These are phyloP conservation scores for Albatrellus ellisii DNA, from an alignment of 768 basidiomycete genomes.

Conservation along the genomic window DNA sequence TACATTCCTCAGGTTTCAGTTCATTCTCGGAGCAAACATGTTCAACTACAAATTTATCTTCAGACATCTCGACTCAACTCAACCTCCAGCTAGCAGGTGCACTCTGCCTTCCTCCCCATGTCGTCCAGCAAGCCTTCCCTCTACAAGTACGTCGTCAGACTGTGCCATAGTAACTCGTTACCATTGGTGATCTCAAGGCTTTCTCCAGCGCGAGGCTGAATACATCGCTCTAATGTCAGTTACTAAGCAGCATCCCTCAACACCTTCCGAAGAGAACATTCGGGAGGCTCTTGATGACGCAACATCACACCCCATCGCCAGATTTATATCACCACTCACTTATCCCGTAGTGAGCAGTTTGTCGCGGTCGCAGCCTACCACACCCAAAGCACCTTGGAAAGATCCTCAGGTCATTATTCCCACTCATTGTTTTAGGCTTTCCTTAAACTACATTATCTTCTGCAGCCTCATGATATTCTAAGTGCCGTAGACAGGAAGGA, in stretches of 20 bases:
- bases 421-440: neutral
- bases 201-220: conserved; percentile 61
- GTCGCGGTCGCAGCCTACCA: conserved; percentile 12
- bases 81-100: conserved; percentile 17
- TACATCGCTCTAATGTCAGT: conserved; percentile 42
- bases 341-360: conserved; percentile 11
- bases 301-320: conserved; percentile 20
- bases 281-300: conserved; percentile 11
- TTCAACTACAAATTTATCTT: conserved; percentile 10
- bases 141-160: conserved; percentile 32
- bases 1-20: neutral
- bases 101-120: conserved; percentile 38
- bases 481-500: conserved; percentile 80
- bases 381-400: conserved; percentile 10
- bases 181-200: conserved; percentile 32
- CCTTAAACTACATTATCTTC: neutral
- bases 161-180: conserved; percentile 1
- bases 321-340: conserved; percentile 7
- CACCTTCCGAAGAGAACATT: conserved; percentile 19
- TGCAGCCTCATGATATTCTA: conserved; percentile 59
- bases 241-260: conserved; percentile 27
- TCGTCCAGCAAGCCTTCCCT: conserved; percentile 58
- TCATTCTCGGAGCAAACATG: conserved; percentile 3
- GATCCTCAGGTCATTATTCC: conserved; percentile 9
- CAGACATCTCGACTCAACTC: conserved; percentile 4